Evolutionary conservation across 2,329 filamentous ascomycete genomes (phyloP).

Genomic region (Kalaharituber pfeilii): DNA sequence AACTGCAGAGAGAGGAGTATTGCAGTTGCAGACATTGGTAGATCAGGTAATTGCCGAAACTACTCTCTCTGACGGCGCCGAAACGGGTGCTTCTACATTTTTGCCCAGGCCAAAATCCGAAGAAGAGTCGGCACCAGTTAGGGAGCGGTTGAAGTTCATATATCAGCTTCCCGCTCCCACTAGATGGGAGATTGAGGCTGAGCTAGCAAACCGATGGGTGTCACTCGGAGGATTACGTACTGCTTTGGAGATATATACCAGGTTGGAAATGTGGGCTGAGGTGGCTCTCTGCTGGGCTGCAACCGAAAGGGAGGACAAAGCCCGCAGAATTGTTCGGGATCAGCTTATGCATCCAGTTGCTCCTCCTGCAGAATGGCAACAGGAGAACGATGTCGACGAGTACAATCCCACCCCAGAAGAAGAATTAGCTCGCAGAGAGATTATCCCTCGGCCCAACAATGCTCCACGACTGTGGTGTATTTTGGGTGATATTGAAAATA

Average conservation of each 20-base stretch:
- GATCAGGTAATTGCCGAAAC: conserved; percentile 91
- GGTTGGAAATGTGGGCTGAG: conserved; percentile 85
- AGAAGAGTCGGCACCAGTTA: conserved; percentile 65
- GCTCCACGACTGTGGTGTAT: conserved; percentile 85
- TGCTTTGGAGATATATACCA: conserved; percentile 88
- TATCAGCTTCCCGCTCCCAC: conserved; percentile 71
- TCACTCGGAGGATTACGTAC: conserved; percentile 71
- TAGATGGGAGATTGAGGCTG: conserved; percentile 84
- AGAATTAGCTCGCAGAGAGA: conserved; percentile 39
- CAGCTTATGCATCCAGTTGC: conserved; percentile 49
- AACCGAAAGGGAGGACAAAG: conserved; percentile 68
- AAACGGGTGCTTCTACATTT: conserved; percentile 32
- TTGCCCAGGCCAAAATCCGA: conserved; percentile 33
- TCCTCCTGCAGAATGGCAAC: conserved; percentile 17
- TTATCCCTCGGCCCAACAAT: conserved; percentile 52
- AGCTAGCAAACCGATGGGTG: conserved; percentile 86
- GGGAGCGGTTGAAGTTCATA: conserved; percentile 63
- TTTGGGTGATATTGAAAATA: conserved; percentile 68
- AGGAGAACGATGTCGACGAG: conserved; percentile 32
- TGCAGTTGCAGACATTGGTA: conserved; percentile 87
- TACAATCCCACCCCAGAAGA: conserved; percentile 25
- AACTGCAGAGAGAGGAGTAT: conserved; percentile 71
- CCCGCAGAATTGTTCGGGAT: conserved; percentile 55
- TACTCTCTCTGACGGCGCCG: conserved; percentile 25
- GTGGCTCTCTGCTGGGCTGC: conserved; percentile 75